These are phyloP conservation scores for Erodium maritimum DNA, from an alignment of 345 rosid genomes.

Conservation along the genomic window DNA sequence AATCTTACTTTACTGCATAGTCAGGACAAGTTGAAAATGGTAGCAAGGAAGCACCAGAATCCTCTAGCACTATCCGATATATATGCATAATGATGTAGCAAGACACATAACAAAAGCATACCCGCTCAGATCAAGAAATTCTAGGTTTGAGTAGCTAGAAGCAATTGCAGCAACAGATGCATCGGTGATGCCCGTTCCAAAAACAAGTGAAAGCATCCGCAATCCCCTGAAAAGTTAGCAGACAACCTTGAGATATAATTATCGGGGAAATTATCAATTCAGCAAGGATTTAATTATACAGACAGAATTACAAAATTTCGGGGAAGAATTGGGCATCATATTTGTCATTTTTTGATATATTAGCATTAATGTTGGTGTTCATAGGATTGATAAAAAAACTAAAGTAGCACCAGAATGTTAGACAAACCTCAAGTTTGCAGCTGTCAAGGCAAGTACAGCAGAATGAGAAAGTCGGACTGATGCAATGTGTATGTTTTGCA, in stretches of 20 bases:
- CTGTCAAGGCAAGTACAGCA: constrained; percentile 76
- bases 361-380: background rate
- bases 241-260: constrained; percentile 1
- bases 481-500: constrained; percentile 81
- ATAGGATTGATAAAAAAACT: background rate
- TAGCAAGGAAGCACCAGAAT: background rate
- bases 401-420: background rate
- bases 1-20: too few species aligned
- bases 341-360: background rate
- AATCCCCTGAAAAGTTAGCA: constrained; percentile 39
- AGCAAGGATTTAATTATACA: background rate
- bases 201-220: constrained; percentile 89
- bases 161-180: constrained; percentile 92
- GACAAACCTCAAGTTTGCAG: constrained; percentile 68
- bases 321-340: background rate
- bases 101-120: constrained; percentile 27
- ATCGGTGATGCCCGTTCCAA: constrained; percentile 83
- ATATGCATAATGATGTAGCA: background rate
- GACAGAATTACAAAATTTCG: background rate
- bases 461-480: constrained; percentile 72
- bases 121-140: constrained; percentile 97
- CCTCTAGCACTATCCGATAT: background rate
- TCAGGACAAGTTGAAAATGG: too few species aligned
- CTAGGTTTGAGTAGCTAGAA: constrained; percentile 60
- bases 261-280: background rate